These are phyloP conservation scores for Populus hybrid DNA, from an alignment of 441 rosid genomes.

Conservation along the genomic window DNA sequence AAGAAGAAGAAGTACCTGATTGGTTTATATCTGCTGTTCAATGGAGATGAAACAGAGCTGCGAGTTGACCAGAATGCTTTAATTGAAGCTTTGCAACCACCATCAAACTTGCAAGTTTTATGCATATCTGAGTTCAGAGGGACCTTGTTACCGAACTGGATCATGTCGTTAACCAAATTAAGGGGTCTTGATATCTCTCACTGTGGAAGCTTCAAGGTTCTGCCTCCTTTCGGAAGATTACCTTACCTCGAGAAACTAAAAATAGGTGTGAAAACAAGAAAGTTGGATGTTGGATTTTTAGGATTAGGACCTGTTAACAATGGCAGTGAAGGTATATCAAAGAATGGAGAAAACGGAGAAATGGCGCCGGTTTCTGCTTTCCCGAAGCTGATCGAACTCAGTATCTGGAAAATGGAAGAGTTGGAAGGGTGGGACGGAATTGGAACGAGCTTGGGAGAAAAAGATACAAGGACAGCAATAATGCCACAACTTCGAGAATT, in stretches of 20 bases:
- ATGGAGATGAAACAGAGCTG: neutral
- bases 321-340: neutral
- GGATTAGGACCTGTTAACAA: neutral
- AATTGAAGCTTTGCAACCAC: neutral
- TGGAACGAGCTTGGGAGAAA: neutral
- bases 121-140: neutral
- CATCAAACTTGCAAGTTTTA: neutral
- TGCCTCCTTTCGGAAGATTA: slow-evolving; percentile 9
- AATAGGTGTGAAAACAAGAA: neutral
- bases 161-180: neutral
- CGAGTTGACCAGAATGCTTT: neutral
- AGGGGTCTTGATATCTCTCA: accelerated
- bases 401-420: neutral
- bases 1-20: slow-evolving; percentile 4
- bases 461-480: neutral
- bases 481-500: slow-evolving; percentile 12
- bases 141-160: neutral
- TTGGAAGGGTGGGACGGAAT: slow-evolving; percentile 8
- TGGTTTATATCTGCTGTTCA: neutral
- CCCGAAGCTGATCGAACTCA: slow-evolving; percentile 5
- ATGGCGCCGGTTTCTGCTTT: neutral
- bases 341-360: neutral
- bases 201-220: neutral
- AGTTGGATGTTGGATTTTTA: neutral
- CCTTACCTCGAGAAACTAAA: slow-evolving; percentile 7